A percentile compares a stretch with the other conserved stretches of the same genome.
Evolutionary conservation across 805 yeast genomes (phyloP).

Genomic region (Yamadazyma sp.): DNA sequence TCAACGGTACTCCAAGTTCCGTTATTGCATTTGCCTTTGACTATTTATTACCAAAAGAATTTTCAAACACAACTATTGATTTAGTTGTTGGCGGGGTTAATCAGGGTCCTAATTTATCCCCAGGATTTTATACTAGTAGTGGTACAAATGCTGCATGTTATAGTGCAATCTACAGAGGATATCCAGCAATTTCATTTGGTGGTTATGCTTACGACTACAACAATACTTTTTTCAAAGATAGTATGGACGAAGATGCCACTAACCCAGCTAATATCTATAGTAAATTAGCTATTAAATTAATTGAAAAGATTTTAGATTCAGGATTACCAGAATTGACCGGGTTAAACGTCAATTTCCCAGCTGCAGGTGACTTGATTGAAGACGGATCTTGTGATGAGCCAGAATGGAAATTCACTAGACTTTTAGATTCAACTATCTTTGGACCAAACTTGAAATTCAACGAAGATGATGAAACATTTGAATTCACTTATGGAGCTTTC

Average conservation of each 20-base stretch:
- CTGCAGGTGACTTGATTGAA: slow-evolving; percentile 33
- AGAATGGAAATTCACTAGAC: slow-evolving; percentile 41
- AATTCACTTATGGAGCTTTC: slow-evolving; percentile 11
- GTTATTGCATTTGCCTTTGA: slow-evolving; percentile 48
- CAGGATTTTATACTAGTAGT: slow-evolving; percentile 39
- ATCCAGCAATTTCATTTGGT: slow-evolving; percentile 49
- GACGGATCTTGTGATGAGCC: slow-evolving; percentile 42
- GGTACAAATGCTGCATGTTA: slow-evolving; percentile 53
- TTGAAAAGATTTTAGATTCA: slow-evolving; percentile 33
- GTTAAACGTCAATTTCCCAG: slow-evolving; percentile 48
- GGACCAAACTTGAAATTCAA: slow-evolving; percentile 36
- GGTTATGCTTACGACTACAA: slow-evolving; percentile 42
- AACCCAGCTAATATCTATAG: slow-evolving; percentile 46
- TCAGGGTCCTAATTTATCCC: slow-evolving; percentile 48
- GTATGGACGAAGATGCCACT: slow-evolving; percentile 34
- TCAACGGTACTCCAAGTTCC: slow-evolving; percentile 53
- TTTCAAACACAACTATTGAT: slow-evolving; percentile 41
- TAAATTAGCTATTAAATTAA: slow-evolving; percentile 36
- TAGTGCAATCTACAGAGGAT: slow-evolving; percentile 45
- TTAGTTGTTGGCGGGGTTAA: slow-evolving; percentile 51
- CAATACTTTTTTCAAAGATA: slow-evolving; percentile 47
- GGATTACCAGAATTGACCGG: slow-evolving; percentile 42
- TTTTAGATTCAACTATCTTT: slow-evolving; percentile 40
- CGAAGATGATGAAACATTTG: slow-evolving; percentile 30
- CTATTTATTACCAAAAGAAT: slow-evolving; percentile 43